A percentile compares a stretch with the other conserved stretches of the same genome.
phyloP scores from a whole-genome alignment of 768 basidiomycete genomes.

The Auricularia heimuer region DNA sequence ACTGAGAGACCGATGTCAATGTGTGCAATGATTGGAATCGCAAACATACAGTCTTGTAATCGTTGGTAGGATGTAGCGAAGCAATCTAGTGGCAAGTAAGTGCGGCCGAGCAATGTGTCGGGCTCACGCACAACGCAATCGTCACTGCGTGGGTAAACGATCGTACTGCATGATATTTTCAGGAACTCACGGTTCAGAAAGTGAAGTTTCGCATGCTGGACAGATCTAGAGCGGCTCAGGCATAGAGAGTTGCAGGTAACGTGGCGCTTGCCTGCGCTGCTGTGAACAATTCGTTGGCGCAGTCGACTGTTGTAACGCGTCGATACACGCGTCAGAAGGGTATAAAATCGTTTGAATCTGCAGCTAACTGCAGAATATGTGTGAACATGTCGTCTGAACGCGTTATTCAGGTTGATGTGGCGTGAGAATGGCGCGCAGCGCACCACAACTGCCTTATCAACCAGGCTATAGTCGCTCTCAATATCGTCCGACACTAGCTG shows the following conservation, averaged over 20 bases:
- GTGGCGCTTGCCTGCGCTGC: constrained; percentile 70
- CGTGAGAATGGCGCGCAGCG: constrained; percentile 21
- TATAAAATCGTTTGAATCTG: background rate
- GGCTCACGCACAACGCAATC: constrained; percentile 16
- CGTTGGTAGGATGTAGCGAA: constrained; percentile 76
- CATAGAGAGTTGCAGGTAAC: constrained; percentile 6
- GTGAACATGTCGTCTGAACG: constrained; percentile 36
- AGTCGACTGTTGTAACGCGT: constrained; percentile 44
- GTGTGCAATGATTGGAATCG: too few species aligned
- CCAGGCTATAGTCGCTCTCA: constrained; percentile 53
- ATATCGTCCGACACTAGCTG: background rate
- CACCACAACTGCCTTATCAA: constrained; percentile 80
- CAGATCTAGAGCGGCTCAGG: background rate
- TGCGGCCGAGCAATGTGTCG: constrained; percentile 32
- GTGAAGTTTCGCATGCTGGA: constrained; percentile 68
- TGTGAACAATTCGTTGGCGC: constrained; percentile 77
- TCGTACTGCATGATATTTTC: background rate
- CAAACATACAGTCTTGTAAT: constrained; percentile 71
- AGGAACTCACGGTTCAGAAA: constrained; percentile 62
- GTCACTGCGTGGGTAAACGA: constrained; percentile 7
- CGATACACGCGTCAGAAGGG: background rate
- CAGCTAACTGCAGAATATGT: constrained; percentile 66
- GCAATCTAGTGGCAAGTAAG: constrained; percentile 4
- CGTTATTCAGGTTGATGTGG: constrained; percentile 1
- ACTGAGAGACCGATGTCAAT: constrained; percentile 32